A percentile compares a stretch with the other conserved stretches of the same genome.
These are phyloP conservation scores for Hericium rajendrae DNA, from an alignment of 768 basidiomycete genomes.

Conservation along the genomic window DNA sequence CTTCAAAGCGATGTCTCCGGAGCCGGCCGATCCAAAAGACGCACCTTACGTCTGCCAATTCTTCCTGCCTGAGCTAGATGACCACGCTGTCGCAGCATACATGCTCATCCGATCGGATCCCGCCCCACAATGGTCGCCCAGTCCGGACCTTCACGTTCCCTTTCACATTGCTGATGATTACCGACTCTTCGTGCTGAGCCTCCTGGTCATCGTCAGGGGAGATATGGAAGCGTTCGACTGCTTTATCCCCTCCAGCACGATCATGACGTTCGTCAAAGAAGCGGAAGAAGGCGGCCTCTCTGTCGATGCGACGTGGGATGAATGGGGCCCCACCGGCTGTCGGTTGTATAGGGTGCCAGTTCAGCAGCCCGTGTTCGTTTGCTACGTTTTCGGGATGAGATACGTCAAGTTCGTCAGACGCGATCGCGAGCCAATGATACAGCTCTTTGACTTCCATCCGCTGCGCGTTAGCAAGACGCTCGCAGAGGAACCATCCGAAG, in stretches of 20 bases:
- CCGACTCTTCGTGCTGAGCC: conserved; percentile 1
- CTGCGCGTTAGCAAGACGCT: conserved; percentile 2
- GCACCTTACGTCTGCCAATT: conserved; percentile 3
- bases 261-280: conserved; percentile 1
- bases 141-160: conserved; percentile 18
- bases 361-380: conserved; percentile 1
- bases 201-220: background rate
- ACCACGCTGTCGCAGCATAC: background rate
- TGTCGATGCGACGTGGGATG: conserved; percentile 4
- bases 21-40: background rate
- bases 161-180: conserved; percentile 7
- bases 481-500: conserved; percentile 5
- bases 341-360: background rate
- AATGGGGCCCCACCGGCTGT: background rate
- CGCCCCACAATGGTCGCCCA: conserved; percentile 2
- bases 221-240: background rate
- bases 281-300: background rate
- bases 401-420: background rate
- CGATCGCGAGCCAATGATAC: background rate
- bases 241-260: conserved; percentile 2
- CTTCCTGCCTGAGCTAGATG: background rate
- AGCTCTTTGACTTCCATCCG: conserved; percentile 10
- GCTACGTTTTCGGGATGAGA: conserved; percentile 13
- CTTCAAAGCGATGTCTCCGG: conserved; percentile 1
- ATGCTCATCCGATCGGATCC: conserved; percentile 7